These are phyloP conservation scores for Xylariaceae sp. DNA, from an alignment of 2,329 filamentous ascomycete species.

Conservation along the genomic window DNA sequence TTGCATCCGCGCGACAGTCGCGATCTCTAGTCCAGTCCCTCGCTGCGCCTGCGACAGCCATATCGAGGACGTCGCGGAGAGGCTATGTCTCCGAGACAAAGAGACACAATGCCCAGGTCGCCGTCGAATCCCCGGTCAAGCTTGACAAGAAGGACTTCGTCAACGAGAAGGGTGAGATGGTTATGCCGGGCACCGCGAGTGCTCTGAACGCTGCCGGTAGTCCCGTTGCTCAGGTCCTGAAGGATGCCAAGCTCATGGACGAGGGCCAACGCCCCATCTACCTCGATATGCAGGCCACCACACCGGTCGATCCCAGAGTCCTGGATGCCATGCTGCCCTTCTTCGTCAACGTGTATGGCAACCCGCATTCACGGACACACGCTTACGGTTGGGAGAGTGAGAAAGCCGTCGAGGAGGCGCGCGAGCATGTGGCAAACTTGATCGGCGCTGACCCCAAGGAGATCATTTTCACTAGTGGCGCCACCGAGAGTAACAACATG, in stretches of 20 bases:
- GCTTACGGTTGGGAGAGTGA: slow-evolving; percentile 99
- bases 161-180: slow-evolving; percentile 38
- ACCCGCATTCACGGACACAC: slow-evolving; percentile 94
- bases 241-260: slow-evolving; percentile 89
- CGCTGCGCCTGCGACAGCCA: slow-evolving; percentile 26
- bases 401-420: slow-evolving; percentile 82
- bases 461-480: slow-evolving; percentile 97
- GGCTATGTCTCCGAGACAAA: slow-evolving; percentile 82
- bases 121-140: slow-evolving; percentile 76
- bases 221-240: slow-evolving; percentile 79
- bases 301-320: slow-evolving; percentile 87
- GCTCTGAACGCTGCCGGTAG: slow-evolving; percentile 67
- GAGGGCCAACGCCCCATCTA: slow-evolving; percentile 92
- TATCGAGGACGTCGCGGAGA: slow-evolving; percentile 38
- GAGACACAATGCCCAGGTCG: slow-evolving; percentile 73
- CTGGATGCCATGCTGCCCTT: slow-evolving; percentile 95
- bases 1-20: slow-evolving; percentile 33
- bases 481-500: slow-evolving; percentile 99
- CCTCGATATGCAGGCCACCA: slow-evolving; percentile 97
- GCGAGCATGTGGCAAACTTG: slow-evolving; percentile 74
- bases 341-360: slow-evolving; percentile 89
- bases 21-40: slow-evolving; percentile 33
- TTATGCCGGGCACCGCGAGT: slow-evolving; percentile 53
- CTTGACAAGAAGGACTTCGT: slow-evolving; percentile 81
- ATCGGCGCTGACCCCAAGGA: slow-evolving; percentile 96